Conservation (phyloP, 306 rosid species). For the Quercus bicolor region DNA sequence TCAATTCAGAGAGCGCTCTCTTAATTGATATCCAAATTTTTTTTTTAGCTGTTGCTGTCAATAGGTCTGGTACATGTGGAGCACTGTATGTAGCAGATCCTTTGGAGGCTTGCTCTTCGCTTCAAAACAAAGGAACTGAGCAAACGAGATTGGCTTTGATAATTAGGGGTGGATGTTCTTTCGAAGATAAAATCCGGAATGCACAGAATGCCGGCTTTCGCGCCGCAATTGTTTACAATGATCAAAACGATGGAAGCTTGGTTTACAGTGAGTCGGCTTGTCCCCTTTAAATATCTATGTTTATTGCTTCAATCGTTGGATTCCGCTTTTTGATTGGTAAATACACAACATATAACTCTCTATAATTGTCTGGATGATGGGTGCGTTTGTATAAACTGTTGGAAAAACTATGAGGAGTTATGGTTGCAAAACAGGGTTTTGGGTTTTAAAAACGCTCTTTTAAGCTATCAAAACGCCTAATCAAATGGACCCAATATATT, state of each 20-base stretch:
- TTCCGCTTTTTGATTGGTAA: background rate
- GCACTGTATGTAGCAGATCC: constrained; percentile 24
- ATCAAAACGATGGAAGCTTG: constrained; percentile 19
- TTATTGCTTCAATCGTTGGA: background rate
- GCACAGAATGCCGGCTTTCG: constrained; percentile 34
- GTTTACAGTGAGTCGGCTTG: constrained; percentile 28
- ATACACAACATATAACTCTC: background rate
- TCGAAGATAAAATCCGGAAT: constrained; percentile 26
- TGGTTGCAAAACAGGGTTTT: too few species aligned
- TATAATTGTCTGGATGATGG: background rate
- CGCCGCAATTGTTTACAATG: constrained; percentile 31
- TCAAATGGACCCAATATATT: background rate
- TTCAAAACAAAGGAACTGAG: background rate
- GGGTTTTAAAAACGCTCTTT: too few species aligned
- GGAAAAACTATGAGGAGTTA: too few species aligned
- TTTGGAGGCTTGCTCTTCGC: constrained; percentile 29
- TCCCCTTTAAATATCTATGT: background rate
- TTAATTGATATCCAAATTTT: background rate
- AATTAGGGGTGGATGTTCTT: constrained; percentile 33
- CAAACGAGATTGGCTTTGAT: constrained; percentile 17
- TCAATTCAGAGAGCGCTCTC: background rate
- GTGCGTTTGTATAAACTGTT: too few species aligned
- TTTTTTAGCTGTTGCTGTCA: constrained; percentile 12
- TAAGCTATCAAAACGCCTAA: too few species aligned
- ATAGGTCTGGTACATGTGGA: constrained; percentile 31